phyloP scores from a whole-genome alignment of 2,329 filamentous ascomycete species.

The Neobulgaria alba region DNA sequence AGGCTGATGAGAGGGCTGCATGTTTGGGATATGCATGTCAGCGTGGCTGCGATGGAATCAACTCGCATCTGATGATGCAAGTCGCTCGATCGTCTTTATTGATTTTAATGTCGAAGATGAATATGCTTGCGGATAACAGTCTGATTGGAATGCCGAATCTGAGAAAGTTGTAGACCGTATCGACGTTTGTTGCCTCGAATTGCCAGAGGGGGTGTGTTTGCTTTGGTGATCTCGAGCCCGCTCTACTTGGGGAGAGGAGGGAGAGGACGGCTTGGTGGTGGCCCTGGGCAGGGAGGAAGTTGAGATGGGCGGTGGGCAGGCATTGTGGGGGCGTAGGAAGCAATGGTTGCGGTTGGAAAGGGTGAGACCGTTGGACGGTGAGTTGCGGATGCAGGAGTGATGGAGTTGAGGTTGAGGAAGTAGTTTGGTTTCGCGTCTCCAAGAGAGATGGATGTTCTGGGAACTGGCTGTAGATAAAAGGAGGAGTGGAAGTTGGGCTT shows the following conservation, averaged over 20 bases:
- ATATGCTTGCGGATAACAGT: not conserved
- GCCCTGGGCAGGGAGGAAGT: slow-evolving; percentile 59
- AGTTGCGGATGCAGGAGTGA: not conserved
- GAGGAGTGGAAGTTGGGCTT: not conserved
- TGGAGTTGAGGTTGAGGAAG: slow-evolving; percentile 3
- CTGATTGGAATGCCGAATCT: not conserved
- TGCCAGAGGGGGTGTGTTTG: not conserved
- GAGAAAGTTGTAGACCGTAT: not conserved
- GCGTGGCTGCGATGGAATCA: not conserved
- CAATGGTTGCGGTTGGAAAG: too few species aligned
- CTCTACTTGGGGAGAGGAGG: slow-evolving; percentile 54
- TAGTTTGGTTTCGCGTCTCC: slow-evolving; percentile 3
- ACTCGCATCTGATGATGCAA: too few species aligned
- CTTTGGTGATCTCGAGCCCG: not conserved
- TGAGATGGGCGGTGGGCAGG: slow-evolving; percentile 51
- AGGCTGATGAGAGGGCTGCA: not conserved
- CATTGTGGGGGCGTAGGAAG: slow-evolving; percentile 35
- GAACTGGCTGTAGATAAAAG: too few species aligned
- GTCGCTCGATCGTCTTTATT: too few species aligned
- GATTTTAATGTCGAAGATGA: too few species aligned
- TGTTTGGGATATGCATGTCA: not conserved
- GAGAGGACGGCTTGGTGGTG: slow-evolving; percentile 55
- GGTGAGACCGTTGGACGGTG: too few species aligned
- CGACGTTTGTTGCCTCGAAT: slow-evolving; percentile 8
- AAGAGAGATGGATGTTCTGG: slow-evolving; percentile 4